Percentiles rank a stretch among this genome's conserved stretches.
Evolutionary conservation across 2,329 filamentous ascomycete species (phyloP).

Genomic region (Pestalotiopsis sp.): DNA sequence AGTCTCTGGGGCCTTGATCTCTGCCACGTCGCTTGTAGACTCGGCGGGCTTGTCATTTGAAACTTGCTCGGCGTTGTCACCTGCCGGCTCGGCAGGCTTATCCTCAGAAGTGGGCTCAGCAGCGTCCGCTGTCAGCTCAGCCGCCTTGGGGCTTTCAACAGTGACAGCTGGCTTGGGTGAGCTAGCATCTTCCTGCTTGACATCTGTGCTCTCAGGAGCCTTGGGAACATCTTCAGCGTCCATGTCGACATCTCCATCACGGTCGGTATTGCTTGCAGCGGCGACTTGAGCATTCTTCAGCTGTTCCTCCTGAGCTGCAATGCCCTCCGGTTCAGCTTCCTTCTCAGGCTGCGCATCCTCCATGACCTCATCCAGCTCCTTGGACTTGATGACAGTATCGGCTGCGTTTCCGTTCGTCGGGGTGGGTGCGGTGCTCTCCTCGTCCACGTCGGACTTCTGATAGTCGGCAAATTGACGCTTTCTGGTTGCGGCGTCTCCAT

Average conservation of each 20-base stretch:
- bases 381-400: conserved; percentile 37
- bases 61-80: neutral
- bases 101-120: neutral
- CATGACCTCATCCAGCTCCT: conserved; percentile 43
- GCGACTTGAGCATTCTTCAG: conserved; percentile 22
- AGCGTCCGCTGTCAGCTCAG: neutral
- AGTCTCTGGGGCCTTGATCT: neutral
- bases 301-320: conserved; percentile 26
- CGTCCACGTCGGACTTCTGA: conserved; percentile 46
- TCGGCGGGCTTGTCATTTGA: conserved; percentile 9
- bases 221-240: conserved; percentile 34
- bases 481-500: conserved; percentile 50
- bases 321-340: conserved; percentile 19
- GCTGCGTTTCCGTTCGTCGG: conserved; percentile 36
- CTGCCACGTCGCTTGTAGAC: neutral
- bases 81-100: conserved; percentile 7
- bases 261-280: conserved; percentile 24
- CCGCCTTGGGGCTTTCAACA: conserved; percentile 1
- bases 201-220: conserved; percentile 23
- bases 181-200: conserved; percentile 41
- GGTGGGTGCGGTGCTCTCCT: conserved; percentile 41
- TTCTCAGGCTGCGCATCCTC: conserved; percentile 27
- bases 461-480: conserved; percentile 50
- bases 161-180: neutral
- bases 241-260: conserved; percentile 55